Evolutionary conservation across 1,139 yeast species (phyloP), one percentile per base, ranked within the genome.

Genomic region (Magnusiomyces suaveolens): DNA sequence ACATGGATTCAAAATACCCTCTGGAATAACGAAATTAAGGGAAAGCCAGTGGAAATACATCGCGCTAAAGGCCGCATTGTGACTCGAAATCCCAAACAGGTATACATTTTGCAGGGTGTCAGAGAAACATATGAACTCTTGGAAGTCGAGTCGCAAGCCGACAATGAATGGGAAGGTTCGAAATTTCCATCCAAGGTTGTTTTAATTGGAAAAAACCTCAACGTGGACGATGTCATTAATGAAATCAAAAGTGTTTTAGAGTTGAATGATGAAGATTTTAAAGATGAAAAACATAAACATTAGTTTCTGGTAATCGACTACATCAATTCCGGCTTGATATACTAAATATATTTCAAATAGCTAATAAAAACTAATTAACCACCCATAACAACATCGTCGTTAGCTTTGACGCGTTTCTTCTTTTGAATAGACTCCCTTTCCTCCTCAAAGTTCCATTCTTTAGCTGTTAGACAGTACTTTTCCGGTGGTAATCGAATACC

Each of bases 401-500:
- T 56, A 12, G 52, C 53, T 56, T 56, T 57, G 18, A 47, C 25
- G 50, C 38, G 51, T 59, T 43, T 52, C 53, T 46, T 54, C 56
- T 49, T 54, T 50, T 50, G 61, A 41, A 55, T 64, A 48, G 72
- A 70, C 52, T 75, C 78, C 33, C 64, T 67, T 54, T 75, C 77
- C 43, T 77, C 81, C 39, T 76, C 76, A 49, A 76, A 62, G 43
- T 80, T 83, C 83, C 89, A 84, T 62, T 87, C 92, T 60, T 79
- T 78, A 1, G 88, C 89, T 0, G 96, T 89, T 55, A 92, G 72
- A 70, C 97, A 92, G 72, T 89, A 90, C 78, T 90, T 92, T 73
- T 92, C 98, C 10, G 98, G 98, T 2, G 99, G 99, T 55, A 94
- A 75, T 59, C 97, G 80, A 55, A 92, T 77, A 24, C 98, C 98